A percentile compares a stretch with the other conserved stretches of the same genome.
Conservation (phyloP, 2,329 filamentous ascomycete genomes). For the Epichloe coenophiala region DNA sequence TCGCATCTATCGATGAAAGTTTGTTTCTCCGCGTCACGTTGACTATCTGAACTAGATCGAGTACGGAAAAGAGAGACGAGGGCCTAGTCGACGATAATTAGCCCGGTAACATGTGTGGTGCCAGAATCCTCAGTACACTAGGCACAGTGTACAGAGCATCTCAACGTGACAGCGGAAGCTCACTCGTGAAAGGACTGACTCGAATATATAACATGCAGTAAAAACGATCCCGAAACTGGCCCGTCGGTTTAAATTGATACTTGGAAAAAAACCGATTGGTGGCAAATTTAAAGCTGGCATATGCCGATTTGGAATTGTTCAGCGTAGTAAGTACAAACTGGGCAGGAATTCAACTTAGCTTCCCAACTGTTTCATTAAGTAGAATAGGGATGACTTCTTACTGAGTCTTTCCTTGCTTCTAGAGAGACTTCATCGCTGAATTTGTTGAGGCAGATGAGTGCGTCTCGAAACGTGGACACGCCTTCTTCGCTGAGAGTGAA, state of each 20-base stretch:
- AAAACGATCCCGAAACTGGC: constrained; percentile 45
- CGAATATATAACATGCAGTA: constrained; percentile 64
- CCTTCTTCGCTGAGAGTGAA: constrained; percentile 66
- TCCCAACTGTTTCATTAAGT: neutral
- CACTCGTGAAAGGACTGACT: constrained; percentile 23
- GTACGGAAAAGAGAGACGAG: constrained; percentile 64
- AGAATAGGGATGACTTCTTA: constrained; percentile 18
- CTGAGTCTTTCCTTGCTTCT: constrained; percentile 56
- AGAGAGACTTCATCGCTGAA: constrained; percentile 70
- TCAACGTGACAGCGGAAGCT: neutral
- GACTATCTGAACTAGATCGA: constrained; percentile 43
- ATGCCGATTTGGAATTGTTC: constrained; percentile 70
- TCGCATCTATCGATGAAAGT: constrained; percentile 63
- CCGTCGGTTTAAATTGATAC: constrained; percentile 49
- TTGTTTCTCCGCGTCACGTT: constrained; percentile 47
- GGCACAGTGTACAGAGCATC: neutral
- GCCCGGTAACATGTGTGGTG: neutral
- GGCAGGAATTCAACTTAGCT: neutral
- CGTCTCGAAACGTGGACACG: constrained; percentile 56
- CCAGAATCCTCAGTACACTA: neutral
- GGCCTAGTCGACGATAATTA: constrained; percentile 26
- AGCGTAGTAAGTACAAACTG: constrained; percentile 62
- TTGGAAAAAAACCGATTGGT: constrained; percentile 57
- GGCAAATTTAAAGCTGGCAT: constrained; percentile 57
- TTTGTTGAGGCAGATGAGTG: constrained; percentile 60